Percentiles rank a stretch among this genome's conserved stretches.
phyloP scores from a whole-genome alignment of 805 yeast species.

The Cyberlindnera saturnus region DNA sequence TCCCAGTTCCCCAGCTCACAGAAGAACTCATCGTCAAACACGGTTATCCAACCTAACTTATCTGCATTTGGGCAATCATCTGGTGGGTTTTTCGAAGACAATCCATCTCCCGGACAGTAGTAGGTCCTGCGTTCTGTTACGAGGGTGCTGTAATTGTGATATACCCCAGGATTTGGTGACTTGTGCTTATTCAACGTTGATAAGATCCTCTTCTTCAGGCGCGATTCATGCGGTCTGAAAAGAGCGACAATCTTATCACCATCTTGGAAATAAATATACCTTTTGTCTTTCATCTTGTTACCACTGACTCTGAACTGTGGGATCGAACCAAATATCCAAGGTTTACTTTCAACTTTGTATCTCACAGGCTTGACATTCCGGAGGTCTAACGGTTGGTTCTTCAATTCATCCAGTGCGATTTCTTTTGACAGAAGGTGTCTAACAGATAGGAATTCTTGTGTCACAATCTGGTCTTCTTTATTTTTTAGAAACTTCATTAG shows the following conservation, averaged over 20 bases:
- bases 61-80: constrained; percentile 59
- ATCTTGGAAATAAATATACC: constrained; percentile 25
- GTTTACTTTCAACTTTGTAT: constrained; percentile 23
- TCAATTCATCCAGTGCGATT: constrained; percentile 5
- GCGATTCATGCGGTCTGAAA: constrained; percentile 25
- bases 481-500: constrained; percentile 4
- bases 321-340: constrained; percentile 40
- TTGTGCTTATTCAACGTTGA: constrained; percentile 22
- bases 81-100: constrained; percentile 37
- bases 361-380: constrained; percentile 13
- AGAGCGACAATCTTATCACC: constrained; percentile 32
- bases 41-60: constrained; percentile 61
- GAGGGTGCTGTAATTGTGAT: neutral
- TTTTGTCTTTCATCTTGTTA: constrained; percentile 20
- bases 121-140: constrained; percentile 3
- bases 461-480: constrained; percentile 1
- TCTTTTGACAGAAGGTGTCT: neutral
- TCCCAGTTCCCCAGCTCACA: constrained; percentile 45
- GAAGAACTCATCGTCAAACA: constrained; percentile 41
- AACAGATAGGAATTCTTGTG: neutral
- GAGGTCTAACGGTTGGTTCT: neutral
- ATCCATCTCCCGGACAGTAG: constrained; percentile 48
- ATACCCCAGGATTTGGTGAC: neutral
- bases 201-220: constrained; percentile 32
- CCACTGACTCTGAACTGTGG: constrained; percentile 30